Evolutionary conservation across 768 basidiomycete species (phyloP), one percentile per base, ranked within the genome.

Genomic region (Calocybe gangraenosa): DNA sequence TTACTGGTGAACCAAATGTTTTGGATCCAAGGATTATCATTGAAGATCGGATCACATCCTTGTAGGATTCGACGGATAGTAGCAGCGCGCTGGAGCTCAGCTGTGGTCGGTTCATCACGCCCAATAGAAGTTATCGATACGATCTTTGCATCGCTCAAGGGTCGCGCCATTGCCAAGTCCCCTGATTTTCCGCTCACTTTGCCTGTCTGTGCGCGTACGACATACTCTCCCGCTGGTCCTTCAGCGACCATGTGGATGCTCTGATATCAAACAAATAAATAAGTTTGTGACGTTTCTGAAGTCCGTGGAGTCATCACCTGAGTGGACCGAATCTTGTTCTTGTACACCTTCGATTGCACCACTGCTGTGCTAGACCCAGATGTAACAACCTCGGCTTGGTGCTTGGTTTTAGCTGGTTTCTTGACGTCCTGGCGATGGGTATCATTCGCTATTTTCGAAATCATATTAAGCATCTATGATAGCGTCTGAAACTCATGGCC

Each of bases 91-190:
- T 71, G 66, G 3, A 61, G 60, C 49, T 87, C 84, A 20, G 87
- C 83, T 17, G 53, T 58, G 3, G 86, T 88, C 1, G 75, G 76
- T 31, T 65, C 72, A 32, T 75, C 81, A 25, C 68, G 71, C 0
- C 82, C 84, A 50, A 70, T 66, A 7, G 82, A 69, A 18, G 63
- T 72, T 18, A 87, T 65, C 6, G 58, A 58, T 0, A 55, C 43
- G 21, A 79, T 61, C 1, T 58, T 65, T 60, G 47, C 68, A 55
- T 61, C 59, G 45, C 43, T 53, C 32, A 49, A 49, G 13, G 52
- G 45, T 50, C 57, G 49, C 7, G 45, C 43, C 9, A 63, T 50
- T 40, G 48, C 52, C 34, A 74, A 53, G 15, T 54, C 47, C 1
- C 53, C 61, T 0, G 58, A 53, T 40, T 58, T 62, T 0, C 81